Conservation (phyloP, 345 rosid species). For the Gossypium herbaceum region DNA sequence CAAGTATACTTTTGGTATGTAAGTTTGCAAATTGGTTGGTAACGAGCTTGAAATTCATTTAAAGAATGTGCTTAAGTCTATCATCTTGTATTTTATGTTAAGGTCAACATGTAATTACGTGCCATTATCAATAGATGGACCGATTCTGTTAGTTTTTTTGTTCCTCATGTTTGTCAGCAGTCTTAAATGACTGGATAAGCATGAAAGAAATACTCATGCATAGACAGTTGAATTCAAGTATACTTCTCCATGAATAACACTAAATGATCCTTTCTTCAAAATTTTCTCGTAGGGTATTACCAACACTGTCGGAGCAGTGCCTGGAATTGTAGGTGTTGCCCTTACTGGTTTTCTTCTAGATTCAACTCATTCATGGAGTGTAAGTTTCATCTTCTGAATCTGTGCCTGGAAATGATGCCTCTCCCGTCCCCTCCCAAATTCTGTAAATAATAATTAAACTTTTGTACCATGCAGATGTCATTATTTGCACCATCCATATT, state of each 20-base stretch:
- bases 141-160: background rate
- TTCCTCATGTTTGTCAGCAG: background rate
- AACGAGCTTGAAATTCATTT: background rate
- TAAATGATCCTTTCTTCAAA: background rate
- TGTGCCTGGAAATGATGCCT: background rate
- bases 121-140: background rate
- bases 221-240: background rate
- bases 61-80: background rate
- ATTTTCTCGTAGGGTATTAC: conserved; percentile 64
- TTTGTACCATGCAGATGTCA: conserved; percentile 48
- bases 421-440: background rate
- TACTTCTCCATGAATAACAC: background rate
- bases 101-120: background rate
- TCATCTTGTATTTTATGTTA: background rate
- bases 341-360: conserved; percentile 88
- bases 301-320: conserved; percentile 85
- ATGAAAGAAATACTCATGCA: background rate
- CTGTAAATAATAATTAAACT: background rate
- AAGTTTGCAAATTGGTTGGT: conserved; percentile 13
- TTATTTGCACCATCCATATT: conserved; percentile 83
- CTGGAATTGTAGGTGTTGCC: conserved; percentile 91
- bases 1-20: conserved; percentile 84
- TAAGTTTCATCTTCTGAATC: conserved; percentile 39
- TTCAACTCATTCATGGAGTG: conserved; percentile 94
- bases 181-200: conserved; percentile 1